Evolutionary conservation across 768 basidiomycete genomes (phyloP).

Genomic region (Kwoniella bestiolae): DNA sequence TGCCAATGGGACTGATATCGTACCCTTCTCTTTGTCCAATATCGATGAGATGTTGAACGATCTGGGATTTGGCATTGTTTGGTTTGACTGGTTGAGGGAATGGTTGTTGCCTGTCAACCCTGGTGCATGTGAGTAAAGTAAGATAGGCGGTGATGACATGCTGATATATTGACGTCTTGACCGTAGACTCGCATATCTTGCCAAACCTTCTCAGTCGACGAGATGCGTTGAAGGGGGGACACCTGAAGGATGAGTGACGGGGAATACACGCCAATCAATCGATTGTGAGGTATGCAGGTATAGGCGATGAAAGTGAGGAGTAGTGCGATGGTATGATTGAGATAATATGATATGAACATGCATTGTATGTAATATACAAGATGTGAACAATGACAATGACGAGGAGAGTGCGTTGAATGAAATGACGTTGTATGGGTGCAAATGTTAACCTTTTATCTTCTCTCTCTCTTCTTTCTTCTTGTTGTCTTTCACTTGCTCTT

Average conservation of each 20-base stretch:
- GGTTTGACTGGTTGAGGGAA: constrained; percentile 1
- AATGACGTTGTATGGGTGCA: too few species aligned
- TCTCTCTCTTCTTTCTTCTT: neutral
- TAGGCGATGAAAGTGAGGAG: too few species aligned
- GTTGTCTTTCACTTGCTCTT: neutral
- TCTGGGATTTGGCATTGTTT: neutral
- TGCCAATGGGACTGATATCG: constrained; percentile 6
- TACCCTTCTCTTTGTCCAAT: constrained; percentile 11
- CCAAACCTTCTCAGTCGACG: neutral
- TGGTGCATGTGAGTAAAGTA: neutral
- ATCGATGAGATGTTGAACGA: constrained; percentile 11
- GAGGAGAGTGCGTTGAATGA: too few species aligned
- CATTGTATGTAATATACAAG: too few species aligned
- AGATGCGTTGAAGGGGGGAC: neutral
- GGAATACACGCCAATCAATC: too few species aligned
- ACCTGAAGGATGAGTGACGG: neutral
- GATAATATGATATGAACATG: too few species aligned
- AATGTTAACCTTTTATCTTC: too few species aligned
- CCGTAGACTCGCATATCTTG: constrained; percentile 1
- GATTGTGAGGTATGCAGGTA: too few species aligned
- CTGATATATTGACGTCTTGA: neutral
- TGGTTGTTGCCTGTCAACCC: constrained; percentile 4
- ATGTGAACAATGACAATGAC: too few species aligned
- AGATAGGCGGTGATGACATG: neutral
- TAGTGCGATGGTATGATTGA: too few species aligned